Evolutionary conservation across 768 basidiomycete genomes (phyloP), one percentile per base, ranked within the genome.

Genomic region (Agaricus bisporus): DNA sequence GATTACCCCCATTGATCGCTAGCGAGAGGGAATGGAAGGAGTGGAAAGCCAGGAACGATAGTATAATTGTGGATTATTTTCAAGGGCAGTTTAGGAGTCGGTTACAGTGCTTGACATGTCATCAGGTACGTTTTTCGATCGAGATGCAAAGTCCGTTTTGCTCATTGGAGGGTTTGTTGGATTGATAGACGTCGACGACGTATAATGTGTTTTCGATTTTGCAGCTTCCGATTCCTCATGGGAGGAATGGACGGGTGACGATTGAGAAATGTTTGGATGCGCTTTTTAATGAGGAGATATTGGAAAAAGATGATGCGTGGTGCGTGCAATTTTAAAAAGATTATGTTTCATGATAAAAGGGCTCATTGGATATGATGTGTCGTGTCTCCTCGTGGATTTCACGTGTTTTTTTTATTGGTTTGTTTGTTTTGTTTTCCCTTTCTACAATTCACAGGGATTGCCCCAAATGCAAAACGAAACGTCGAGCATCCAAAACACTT

Each of bases 171-270:
- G n/a, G n/a, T n/a, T n/a, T 14, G 37, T 39, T 41, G 38, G 26
- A 38, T 44, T 28, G 12, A 28, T 60, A 98, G 94, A 98, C 95
- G 4, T 97, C 95, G 26, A 98, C 94, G 25, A 98, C 95, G 4
- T 98, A 95, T 62, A 97, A 98, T 64, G 79, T 89, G 6, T 98
- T 98, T 69, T 98, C 97, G 76, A 95, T 94, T 58, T 77, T 99
- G 49, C 87, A 92, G 48, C 66, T 99, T 45, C 95, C 95, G 1
- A 85, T 99, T 46, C 94, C 95, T 1, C 72, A 79, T 17, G 73
- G 76, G 25, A 79, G 78, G 52, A 74, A 75, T 20, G 73, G 78
- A 4, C 85, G 80, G 60, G 82, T 91, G 22, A 76, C 85, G 1
- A 73, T 99, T 41, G 77, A 86, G 54, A 79, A 83, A 25, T 95